Evolutionary conservation across 2,329 filamentous ascomycete species (phyloP), one percentile per base, ranked within the genome.

Genomic region (Fusarium chuoi): DNA sequence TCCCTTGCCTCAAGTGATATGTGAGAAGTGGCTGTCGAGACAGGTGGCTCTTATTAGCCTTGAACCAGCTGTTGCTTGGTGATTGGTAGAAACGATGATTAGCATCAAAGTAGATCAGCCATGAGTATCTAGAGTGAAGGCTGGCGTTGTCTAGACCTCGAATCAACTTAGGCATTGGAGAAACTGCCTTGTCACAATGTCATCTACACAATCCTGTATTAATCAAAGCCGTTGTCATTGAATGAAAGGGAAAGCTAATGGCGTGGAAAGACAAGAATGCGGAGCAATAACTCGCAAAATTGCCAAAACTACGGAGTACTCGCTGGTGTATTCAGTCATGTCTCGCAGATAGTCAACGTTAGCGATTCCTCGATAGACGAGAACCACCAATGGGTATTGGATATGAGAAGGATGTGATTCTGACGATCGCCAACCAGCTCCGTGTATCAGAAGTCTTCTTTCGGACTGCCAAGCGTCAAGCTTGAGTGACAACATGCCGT

Each of bases 331-430:
- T 57, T 49, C 30, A 59, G 54, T 46, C 59, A 41, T 62, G 56
- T 67, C 41, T 67, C 44, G 39, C 17, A 55, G 44, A 68, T 42
- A 35, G 49, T 38, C 44, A 45, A 18, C 26, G 20, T 38, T 35
- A 18, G 41, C 35, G 33, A 63, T 58, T 55, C 41, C 35, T 65
- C 41, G 48, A 60, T 38, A 39, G 14, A 49, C 54, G 39, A 56
- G 48, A 61, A 42, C 55, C 48, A 52, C 52, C 56, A 24, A 55
- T 33, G 14, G 44, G 39, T 57, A 71, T 62, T 62, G 51, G 44
- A 44, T 57, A 68, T 62, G 51, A 71, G 45, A 57, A 71, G 68
- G 68, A 68, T 38, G 44, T 44, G 59, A 59, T 64, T 46, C 48
- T 58, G 69, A 58, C 51, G 68, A 68, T 67, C 69, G 30, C 15